Percentiles rank a stretch among this genome's conserved stretches.
Conservation (phyloP, 306 rosid species). For the Cyamopsis tetragonoloba region DNA sequence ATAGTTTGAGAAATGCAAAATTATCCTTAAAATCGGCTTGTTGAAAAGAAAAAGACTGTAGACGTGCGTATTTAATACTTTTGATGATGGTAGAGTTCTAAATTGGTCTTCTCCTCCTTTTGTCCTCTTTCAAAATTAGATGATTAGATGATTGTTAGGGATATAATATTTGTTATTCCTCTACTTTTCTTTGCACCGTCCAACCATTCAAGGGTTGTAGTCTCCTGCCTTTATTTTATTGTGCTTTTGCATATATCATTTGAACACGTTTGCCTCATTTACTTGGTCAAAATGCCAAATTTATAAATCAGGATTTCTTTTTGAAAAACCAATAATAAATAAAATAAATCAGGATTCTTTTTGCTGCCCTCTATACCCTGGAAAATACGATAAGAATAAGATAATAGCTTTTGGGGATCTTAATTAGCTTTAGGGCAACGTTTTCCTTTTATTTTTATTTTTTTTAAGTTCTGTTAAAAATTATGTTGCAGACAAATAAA, state of each 20-base stretch:
- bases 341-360: constrained; percentile 10
- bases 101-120: neutral
- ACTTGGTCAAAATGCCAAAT: constrained; percentile 22
- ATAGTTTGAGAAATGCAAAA: constrained; percentile 24
- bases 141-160: neutral
- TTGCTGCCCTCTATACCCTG: neutral
- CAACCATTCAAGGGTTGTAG: constrained; percentile 33
- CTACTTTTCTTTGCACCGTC: constrained; percentile 28
- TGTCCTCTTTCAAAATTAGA: neutral
- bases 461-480: too few species aligned
- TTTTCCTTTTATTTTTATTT: neutral
- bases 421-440: neutral
- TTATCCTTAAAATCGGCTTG: neutral
- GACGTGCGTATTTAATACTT: constrained; percentile 5
- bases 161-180: neutral
- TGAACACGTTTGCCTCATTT: constrained; percentile 6
- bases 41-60: constrained; percentile 10
- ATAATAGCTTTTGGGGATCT: neutral
- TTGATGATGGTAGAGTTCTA: neutral
- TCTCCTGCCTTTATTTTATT: too few species aligned
- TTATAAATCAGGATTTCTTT: constrained; percentile 16
- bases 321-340: too few species aligned
- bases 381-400: constrained; percentile 8
- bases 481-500: too few species aligned
- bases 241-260: too few species aligned